Base-by-base conservation (phyloP, 1,284 basidiomycete species). In the Porphyrellus sp. region DNA sequence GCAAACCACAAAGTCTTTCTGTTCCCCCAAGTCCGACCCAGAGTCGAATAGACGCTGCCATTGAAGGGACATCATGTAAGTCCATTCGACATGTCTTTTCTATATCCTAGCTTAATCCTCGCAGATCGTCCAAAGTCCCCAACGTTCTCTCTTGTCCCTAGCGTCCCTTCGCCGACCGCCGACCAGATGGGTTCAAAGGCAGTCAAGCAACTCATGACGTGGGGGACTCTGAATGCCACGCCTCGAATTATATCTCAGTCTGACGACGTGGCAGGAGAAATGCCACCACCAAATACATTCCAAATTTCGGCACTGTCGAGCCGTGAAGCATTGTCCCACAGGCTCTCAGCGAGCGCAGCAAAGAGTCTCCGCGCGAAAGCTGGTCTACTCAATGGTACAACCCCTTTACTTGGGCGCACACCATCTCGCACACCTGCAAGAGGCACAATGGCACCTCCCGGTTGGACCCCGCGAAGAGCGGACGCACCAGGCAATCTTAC, bases 121-220 rank as follows among this genome's bases (percentile, higher is more conserved):
- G 28, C 55, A 88, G 83, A 86, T 73, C 78, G 74, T 49, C 82
- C 81, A 43, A 77, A 67, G 58, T 80, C 80, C 9, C 78, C 89
- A 5, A 77, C 73, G 20, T 91, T 83, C 62, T 77, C 85, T 2
- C 82, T 94, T 23, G 83, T 96, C 9, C 85, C 91, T n/a, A 81
- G 81, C 53, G 70, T 93, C n/a, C 92, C 93, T 12, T 91, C 91
- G 0, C 92, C 91, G 2, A 89, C 88, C 7, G 86, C 92, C 0
- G 81, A 86, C 5, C 79, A 91, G 58, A 78, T 96, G 28, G 88
- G 86, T 0, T 80, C 88, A 1, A 72, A 72, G 8, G 86, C 87
- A 1, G 77, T 93, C 49, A 91, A 92, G 57, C 86, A 94, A 59
- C 80, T 97, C 20, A 91, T 96, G 87, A 97, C 93, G 9, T 93